Evolutionary conservation across 164 flowering plant genomes (phyloP).

Genomic region (Dillenia suffruticosa): DNA sequence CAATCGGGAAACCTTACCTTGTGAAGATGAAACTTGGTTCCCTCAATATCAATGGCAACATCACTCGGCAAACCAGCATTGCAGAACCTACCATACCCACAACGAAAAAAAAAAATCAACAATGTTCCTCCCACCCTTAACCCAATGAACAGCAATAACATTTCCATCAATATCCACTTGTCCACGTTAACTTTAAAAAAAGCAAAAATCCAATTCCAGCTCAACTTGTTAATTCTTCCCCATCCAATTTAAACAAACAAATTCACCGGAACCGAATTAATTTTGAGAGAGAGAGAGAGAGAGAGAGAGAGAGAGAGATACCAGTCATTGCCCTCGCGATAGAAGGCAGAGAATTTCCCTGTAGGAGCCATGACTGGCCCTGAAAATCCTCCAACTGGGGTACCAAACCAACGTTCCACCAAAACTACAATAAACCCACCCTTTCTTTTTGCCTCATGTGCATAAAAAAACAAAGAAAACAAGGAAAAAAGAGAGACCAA

Average conservation of each 20-base stretch:
- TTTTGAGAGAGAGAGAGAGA: not conserved
- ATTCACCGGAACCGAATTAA: not conserved
- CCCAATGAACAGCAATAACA: not conserved
- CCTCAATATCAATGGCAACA: conserved; percentile 52
- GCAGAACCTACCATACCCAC: conserved; percentile 54
- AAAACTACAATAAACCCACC: not conserved
- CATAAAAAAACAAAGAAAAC: not conserved
- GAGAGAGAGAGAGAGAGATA: conserved; percentile 15
- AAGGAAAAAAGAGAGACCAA: not conserved
- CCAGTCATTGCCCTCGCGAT: conserved; percentile 59
- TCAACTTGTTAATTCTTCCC: too few relatives aligned
- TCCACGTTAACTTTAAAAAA: not conserved
- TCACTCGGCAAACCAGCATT: conserved; percentile 73
- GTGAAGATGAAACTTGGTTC: conserved; percentile 69
- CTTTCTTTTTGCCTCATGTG: not conserved
- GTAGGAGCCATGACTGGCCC: conserved; percentile 44
- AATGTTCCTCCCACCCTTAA: not conserved
- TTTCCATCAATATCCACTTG: conserved; percentile 1
- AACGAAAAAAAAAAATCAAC: not conserved
- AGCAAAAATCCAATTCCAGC: not conserved
- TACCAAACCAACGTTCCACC: not conserved
- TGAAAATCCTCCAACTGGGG: not conserved
- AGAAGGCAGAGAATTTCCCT: conserved; percentile 37
- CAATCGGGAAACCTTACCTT: conserved; percentile 38
- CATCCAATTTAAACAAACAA: not conserved